phyloP scores from a whole-genome alignment of 192 early-diverging fungal species.

The Physocladia obscura region DNA sequence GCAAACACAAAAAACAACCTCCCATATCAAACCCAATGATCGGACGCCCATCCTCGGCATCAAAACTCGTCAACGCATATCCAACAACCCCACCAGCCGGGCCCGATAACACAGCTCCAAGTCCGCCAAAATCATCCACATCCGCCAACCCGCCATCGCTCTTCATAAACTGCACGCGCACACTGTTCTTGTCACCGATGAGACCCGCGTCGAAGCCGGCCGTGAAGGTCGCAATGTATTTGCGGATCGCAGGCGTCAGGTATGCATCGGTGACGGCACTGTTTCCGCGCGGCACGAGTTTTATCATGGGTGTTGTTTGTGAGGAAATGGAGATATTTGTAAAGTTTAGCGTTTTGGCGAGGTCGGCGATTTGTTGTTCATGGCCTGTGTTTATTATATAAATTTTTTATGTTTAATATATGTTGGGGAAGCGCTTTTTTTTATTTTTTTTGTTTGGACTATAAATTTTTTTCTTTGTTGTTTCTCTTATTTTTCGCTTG shows the following conservation, averaged over 20 bases:
- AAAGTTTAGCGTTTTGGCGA: conserved; percentile 77
- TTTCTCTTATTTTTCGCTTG: neutral
- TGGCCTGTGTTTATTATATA: too few species aligned
- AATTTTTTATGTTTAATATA: neutral
- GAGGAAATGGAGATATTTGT: conserved; percentile 82
- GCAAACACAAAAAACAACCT: too few species aligned
- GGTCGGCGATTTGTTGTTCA: conserved; percentile 65
- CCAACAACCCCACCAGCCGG: conserved; percentile 96
- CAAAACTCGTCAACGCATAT: conserved; percentile 58
- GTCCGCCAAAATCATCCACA: conserved; percentile 80
- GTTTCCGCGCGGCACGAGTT: conserved; percentile 89
- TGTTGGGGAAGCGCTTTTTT: neutral
- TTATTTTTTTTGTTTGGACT: neutral
- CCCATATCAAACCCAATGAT: conserved; percentile 99
- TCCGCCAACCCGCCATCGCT: conserved; percentile 92
- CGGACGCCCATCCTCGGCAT: conserved; percentile 44
- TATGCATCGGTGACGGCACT: conserved; percentile 91
- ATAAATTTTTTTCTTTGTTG: neutral
- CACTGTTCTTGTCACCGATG: conserved; percentile 22
- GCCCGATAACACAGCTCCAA: conserved; percentile 86
- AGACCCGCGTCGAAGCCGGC: conserved; percentile 80
- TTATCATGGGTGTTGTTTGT: conserved; percentile 85
- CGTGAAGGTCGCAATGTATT: conserved; percentile 83
- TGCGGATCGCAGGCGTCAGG: conserved; percentile 86
- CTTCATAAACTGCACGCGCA: conserved; percentile 96